Evolutionary conservation across 129 eudicot species (phyloP), one percentile per base, ranked within the genome.

Genomic region (Apium graveolens): DNA sequence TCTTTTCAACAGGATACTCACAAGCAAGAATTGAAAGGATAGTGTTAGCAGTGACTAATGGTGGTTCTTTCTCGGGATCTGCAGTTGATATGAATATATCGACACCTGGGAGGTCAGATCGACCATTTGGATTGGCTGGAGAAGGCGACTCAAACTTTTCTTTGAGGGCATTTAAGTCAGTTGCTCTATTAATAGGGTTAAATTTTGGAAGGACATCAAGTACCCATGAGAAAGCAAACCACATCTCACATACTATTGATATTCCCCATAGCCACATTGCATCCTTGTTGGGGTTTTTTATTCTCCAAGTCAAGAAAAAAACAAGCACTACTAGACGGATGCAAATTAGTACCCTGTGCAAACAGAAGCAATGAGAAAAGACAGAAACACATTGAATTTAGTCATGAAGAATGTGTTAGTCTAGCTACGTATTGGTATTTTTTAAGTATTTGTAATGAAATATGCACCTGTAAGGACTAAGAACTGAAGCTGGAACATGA

Each of bases 1-100:
- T 46, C 83, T 94, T 94, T 82, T 94, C 98, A 43, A 94, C 85
- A 0, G 98, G 98, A 80, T 91, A 94, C 5, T 94, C 98, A 62
- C 84, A 90, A 13, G 96, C 98, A 27, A 94, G 93, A 34, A 94
- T 80, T 5, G 98, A 94, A 27, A 94, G 88, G 53, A 93, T 88
- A 7, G 97, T 93, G 82, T 93, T 93, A 1, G 90, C 96, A 5
- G 98, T 93, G 60, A 94, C 97, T 0, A 94, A 80, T 45, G 97
- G 98, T 4, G 98, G 98, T 60, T 94, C 98, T 76, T 91, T 94
- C 18, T 94, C 98, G 0, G 98, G 97, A 66, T 94, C 98, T 17
- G 97, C 97, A 0, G 98, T 94, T 20, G 98, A 91, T 65, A 94
- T 87, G 84, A 94, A 94, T 10, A 94, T 82, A 62, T 94, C 98